Evolutionary conservation across 2,329 filamentous ascomycete genomes (phyloP).

Genomic region (Amauroascus verrucosus): DNA sequence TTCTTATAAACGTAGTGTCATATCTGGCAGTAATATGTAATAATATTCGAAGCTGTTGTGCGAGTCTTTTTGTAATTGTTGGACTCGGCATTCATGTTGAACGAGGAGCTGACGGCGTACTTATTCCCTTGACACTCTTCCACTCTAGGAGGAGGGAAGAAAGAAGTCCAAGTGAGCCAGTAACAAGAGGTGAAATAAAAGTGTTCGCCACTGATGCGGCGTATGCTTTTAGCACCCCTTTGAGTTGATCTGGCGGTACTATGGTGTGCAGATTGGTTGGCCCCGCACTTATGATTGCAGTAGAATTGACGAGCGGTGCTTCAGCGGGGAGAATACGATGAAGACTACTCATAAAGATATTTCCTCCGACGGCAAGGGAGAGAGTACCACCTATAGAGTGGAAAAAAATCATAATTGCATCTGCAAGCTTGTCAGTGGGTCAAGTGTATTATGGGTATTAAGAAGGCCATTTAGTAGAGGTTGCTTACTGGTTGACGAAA

Average conservation of each 20-base stretch:
- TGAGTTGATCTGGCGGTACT: constrained; percentile 43
- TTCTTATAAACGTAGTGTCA: background rate
- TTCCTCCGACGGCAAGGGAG: constrained; percentile 19
- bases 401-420: constrained; percentile 19
- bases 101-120: background rate
- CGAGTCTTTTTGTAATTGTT: background rate
- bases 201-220: constrained; percentile 49
- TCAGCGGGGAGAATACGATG: constrained; percentile 2
- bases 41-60: background rate
- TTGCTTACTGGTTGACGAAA: constrained; percentile 13
- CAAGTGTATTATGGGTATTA: too few species aligned
- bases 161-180: constrained; percentile 45
- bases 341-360: constrained; percentile 16
- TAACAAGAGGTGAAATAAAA: constrained; percentile 51
- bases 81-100: background rate
- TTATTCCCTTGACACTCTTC: constrained; percentile 21
- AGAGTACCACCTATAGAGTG: constrained; percentile 19
- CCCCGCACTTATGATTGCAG: constrained; percentile 24
- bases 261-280: constrained; percentile 49
- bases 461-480: background rate
- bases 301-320: constrained; percentile 34
- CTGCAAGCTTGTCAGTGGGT: background rate
- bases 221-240: constrained; percentile 51
- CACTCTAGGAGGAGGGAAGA: constrained; percentile 51
- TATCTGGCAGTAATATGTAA: background rate